Base-by-base conservation (phyloP, 2,329 filamentous ascomycete species). In the Metarhizium robertsii region DNA sequence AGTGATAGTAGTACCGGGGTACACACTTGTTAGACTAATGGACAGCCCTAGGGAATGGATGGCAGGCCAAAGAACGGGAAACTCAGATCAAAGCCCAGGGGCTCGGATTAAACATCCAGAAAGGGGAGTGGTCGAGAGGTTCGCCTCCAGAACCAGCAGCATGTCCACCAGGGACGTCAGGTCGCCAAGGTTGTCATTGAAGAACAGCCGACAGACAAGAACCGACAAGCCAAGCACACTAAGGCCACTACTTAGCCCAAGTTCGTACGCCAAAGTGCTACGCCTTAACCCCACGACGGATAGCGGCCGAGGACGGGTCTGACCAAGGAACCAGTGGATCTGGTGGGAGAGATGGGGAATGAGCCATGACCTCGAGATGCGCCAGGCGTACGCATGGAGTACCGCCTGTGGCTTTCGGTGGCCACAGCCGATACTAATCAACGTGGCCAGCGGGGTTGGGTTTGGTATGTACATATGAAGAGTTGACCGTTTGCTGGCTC, bases 91-190 rank as follows among this genome's bases (percentile, higher is more conserved):
- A 68, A 64, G 63, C 59, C 62, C 63, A 65, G 59, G 65, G 64
- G 67, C 66, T 66, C 66, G 69, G 67, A 69, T 69, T 64, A 63
- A 60, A 64, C 65, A 58, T 61, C 71, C 71, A 65, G 65, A 71
- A 70, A 64, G 64, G 69, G 69, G 65, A 71, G 71, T 71, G 66
- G 64, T 62, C 69, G 67, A 67, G 66, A 68, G 61, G 53, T 36
- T 61, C 58, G 61, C 58, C 59, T 55, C 61, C 59, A 62, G 60
- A 60, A 60, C 57, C 36, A 59, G 40, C 51, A 54, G 53, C 54
- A 52, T 50, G 42, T 51, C 58, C 50, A 48, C 32, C 38, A 51
- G 56, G 58, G 34, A 53, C 30, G 46, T 57, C 53, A 57, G 46
- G 30, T 32, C 45, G 32, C 29, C 51, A 38, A 50, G 29, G 25